Evolutionary conservation across 805 yeast genomes (phyloP), one percentile per base, ranked within the genome.

Genomic region (Candida boidinii): DNA sequence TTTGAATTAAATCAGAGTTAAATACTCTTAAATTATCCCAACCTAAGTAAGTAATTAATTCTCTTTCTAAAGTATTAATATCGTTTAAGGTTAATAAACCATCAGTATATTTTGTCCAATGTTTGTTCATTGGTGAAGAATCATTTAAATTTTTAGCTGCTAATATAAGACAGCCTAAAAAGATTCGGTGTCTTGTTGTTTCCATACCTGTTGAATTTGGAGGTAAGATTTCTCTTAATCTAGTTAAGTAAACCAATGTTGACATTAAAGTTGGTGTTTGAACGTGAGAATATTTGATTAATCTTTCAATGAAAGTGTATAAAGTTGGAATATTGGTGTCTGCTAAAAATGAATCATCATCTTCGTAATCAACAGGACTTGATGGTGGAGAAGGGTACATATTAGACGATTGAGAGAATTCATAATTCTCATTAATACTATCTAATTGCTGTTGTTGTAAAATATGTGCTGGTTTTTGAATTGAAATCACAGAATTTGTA

Each of bases 191-290:
- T 51, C 94, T 73, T 7, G 97, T 87, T 33, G 96, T 82, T 38
- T 76, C 86, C 70, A 88, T 86, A 13, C 97, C 97, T 38, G 80
- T 73, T 10, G 95, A 92, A 54, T 83, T 82, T 19, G 84, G 73
- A 3, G 97, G 97, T 33, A 90, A 69, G 7, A 80, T 68, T 33
- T 73, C 70, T 45, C 90, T 74, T 45, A 92, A 66, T 43, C 86
- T 79, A 35, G 79, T 76, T 39, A 90, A 64, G 54, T 85, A 90
- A 12, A 87, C 88, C 34, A 88, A 66, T 5, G 95, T 72, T 15
- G 96, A 79, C 97, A 92, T 90, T 41, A 90, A 68, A 1, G 97
- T 90, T 23, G 96, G 86, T 4, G 95, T 83, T 58, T 87, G 95
- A 26, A 90, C 97, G 54, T 88, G 87, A 6, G 96, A 85, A 48